Evolutionary conservation across 2,329 filamentous ascomycete genomes (phyloP).

Genomic region (Tolypocladium album): DNA sequence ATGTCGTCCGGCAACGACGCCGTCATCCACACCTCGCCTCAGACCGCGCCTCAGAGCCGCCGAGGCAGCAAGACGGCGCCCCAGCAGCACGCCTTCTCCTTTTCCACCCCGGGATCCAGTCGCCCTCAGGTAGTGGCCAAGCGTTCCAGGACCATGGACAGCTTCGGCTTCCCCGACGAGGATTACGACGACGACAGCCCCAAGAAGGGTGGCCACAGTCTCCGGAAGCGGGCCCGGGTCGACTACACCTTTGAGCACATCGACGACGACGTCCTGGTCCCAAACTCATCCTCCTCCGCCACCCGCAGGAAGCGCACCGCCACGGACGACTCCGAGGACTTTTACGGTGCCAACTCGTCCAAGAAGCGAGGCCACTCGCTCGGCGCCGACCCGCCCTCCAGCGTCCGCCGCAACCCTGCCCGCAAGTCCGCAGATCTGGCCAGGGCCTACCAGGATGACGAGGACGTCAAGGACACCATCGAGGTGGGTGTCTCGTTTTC

Average conservation of each 20-base stretch:
- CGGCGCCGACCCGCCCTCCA: slow-evolving; percentile 22
- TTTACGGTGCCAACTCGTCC: slow-evolving; percentile 8
- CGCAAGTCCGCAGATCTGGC: slow-evolving; percentile 26
- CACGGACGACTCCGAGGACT: slow-evolving; percentile 22
- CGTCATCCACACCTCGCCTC: slow-evolving; percentile 15
- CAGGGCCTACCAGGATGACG: slow-evolving; percentile 27
- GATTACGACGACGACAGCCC: slow-evolving; percentile 39
- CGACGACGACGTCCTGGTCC: slow-evolving; percentile 32
- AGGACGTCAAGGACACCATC: slow-evolving; percentile 46
- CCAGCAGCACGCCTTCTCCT: slow-evolving; percentile 24
- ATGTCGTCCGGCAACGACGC: slow-evolving; percentile 17
- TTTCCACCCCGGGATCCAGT: slow-evolving; percentile 21
- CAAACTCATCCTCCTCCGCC: slow-evolving; percentile 21
- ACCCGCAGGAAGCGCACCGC: slow-evolving; percentile 25
- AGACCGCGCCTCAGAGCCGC: slow-evolving; percentile 16
- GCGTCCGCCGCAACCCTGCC: slow-evolving; percentile 27
- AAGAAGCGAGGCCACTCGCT: slow-evolving; percentile 27
- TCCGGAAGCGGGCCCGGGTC: slow-evolving; percentile 44
- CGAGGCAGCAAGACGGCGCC: slow-evolving; percentile 23
- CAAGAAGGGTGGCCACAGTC: slow-evolving; percentile 47
- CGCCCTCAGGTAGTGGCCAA: slow-evolving; percentile 25
- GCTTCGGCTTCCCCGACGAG: slow-evolving; percentile 19
- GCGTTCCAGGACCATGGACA: slow-evolving; percentile 33
- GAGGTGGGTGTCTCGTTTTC: slow-evolving; percentile 37
- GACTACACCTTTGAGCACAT: slow-evolving; percentile 46